Evolutionary conservation across 2,329 filamentous ascomycete genomes (phyloP).

Genomic region (Rutstroemia sydowiana): DNA sequence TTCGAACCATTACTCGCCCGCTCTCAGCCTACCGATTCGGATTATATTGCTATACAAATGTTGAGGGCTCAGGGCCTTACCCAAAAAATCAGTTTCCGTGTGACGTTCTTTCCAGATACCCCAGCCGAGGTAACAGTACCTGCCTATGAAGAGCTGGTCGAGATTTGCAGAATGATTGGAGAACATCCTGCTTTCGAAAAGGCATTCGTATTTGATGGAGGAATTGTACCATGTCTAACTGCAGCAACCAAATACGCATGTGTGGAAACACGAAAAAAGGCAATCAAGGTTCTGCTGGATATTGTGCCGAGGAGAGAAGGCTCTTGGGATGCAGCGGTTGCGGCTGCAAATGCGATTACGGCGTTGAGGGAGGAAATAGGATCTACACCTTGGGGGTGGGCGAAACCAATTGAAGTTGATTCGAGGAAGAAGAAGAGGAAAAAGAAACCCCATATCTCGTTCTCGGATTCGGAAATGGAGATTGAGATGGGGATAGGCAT

Average conservation of each 20-base stretch:
- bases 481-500: too few relatives aligned
- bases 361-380: background rate
- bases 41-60: background rate
- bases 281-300: background rate
- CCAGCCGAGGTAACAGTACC: background rate
- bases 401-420: too few relatives aligned
- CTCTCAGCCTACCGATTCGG: background rate
- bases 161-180: background rate
- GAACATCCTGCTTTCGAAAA: background rate
- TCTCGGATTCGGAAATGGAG: too few relatives aligned
- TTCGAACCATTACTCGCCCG: background rate
- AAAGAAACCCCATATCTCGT: too few relatives aligned
- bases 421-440: too few relatives aligned
- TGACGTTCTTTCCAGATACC: background rate
- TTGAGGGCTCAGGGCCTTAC: background rate
- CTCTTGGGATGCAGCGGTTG: background rate
- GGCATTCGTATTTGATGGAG: constrained; percentile 4
- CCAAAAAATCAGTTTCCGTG: background rate
- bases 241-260: background rate
- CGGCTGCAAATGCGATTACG: background rate
- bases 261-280: background rate
- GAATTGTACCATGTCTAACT: background rate
- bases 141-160: background rate
- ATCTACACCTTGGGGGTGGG: background rate
- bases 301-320: constrained; percentile 9